Base-by-base conservation (phyloP, 768 basidiomycete species). In the Mycena belliarum region DNA sequence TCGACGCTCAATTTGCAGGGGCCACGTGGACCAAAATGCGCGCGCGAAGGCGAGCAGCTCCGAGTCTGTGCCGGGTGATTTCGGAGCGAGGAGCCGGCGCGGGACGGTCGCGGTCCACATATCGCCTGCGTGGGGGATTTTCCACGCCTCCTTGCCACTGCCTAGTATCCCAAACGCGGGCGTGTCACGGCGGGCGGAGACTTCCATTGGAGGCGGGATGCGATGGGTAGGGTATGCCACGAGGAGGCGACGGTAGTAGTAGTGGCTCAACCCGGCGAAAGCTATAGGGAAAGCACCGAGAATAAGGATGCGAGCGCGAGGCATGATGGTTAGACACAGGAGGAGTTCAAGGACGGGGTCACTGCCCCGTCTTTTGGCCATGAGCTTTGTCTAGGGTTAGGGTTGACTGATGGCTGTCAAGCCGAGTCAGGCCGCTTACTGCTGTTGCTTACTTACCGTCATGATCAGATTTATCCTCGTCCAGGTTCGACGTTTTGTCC, bases 391-490 rank as follows among this genome's bases (percentile, higher is more conserved):
- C n/a, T n/a, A n/a, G n/a, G n/a, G n/a, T n/a, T n/a, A n/a, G n/a
- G n/a, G n/a, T n/a, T n/a, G n/a, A n/a, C n/a, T n/a, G n/a, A n/a
- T n/a, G n/a, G n/a, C n/a, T n/a, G n/a, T n/a, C n/a, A n/a, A n/a
- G n/a, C n/a, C n/a, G n/a, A n/a, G n/a, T n/a, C n/a, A n/a, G n/a
- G n/a, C n/a, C n/a, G n/a, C n/a, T n/a, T n/a, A n/a, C n/a, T n/a
- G n/a, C n/a, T n/a, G n/a, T n/a, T n/a, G n/a, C n/a, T n/a, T n/a
- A n/a, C n/a, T n/a, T n/a, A n/a, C n/a, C n/a, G n/a, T 46, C 63
- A 98, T 98, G 95, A 97, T 98, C 74, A 86, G 93, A 64, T 99
- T 98, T 75, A 97, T 99, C 70, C 84, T 98, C 49, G 95, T 98
- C 20, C 95, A 98, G 83, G 95, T 89, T 37, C 71, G 76, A 12